phyloP scores from a whole-genome alignment of 176 grass and related monocot species.

The Guadua angustifolia region DNA sequence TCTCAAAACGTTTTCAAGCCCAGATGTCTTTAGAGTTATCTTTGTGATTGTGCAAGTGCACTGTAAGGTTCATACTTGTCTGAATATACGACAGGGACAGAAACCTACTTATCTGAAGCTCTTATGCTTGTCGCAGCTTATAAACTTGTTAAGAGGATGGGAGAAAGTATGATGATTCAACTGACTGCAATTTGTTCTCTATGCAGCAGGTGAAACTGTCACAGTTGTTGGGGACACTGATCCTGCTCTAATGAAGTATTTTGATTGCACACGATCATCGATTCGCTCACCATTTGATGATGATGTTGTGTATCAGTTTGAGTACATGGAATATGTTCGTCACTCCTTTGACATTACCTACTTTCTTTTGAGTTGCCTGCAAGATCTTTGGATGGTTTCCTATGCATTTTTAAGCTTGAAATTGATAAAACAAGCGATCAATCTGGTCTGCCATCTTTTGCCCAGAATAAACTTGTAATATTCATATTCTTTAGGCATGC shows the following conservation, averaged over 20 bases:
- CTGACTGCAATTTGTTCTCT: constrained; percentile 25
- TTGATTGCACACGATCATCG: constrained; percentile 87
- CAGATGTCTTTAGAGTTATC: background rate
- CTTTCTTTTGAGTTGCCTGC: constrained; percentile 15
- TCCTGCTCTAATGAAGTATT: constrained; percentile 87
- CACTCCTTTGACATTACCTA: constrained; percentile 22
- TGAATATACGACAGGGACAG: background rate
- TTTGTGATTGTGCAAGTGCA: background rate
- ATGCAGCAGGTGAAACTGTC: constrained; percentile 74
- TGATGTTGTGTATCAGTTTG: constrained; percentile 95
- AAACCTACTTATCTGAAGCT: constrained; percentile 6
- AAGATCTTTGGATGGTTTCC: constrained; percentile 14
- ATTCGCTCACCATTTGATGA: constrained; percentile 85
- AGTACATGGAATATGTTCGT: constrained; percentile 99
- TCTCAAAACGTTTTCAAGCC: background rate
- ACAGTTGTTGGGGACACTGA: constrained; percentile 91
- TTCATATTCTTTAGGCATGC: constrained; percentile 9
- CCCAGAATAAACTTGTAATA: background rate
- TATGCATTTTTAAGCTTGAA: constrained; percentile 35
- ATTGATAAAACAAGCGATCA: background rate
- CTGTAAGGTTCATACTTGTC: background rate
- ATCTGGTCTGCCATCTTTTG: constrained; percentile 31
- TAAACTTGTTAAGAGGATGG: constrained; percentile 22
- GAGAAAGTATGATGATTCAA: background rate
- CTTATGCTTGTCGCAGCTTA: background rate